phyloP scores from a whole-genome alignment of 768 basidiomycete genomes.

The Pluteus cervinus region DNA sequence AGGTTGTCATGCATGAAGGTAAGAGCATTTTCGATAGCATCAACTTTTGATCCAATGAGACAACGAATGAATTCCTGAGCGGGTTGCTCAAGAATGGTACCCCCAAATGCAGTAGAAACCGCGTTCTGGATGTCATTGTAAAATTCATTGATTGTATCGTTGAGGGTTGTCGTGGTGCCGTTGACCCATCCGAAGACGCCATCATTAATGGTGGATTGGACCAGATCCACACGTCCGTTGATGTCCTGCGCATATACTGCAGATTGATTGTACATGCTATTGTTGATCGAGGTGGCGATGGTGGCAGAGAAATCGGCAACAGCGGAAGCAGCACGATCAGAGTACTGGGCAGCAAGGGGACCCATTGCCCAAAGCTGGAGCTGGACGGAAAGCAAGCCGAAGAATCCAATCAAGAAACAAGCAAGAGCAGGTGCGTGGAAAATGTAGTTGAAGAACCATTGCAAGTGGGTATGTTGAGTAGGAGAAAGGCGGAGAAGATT shows the following conservation, averaged over 20 bases:
- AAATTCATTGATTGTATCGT: conserved; percentile 79
- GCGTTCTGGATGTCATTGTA: conserved; percentile 79
- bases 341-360: conserved; percentile 66
- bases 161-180: conserved; percentile 80
- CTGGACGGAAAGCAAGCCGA: conserved; percentile 82
- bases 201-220: conserved; percentile 77
- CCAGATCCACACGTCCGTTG: conserved; percentile 61
- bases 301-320: conserved; percentile 61
- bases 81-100: conserved; percentile 75
- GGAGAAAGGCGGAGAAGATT: conserved; percentile 48
- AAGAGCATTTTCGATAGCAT: conserved; percentile 78
- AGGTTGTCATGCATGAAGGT: conserved; percentile 92
- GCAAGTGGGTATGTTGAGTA: conserved; percentile 59
- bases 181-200: conserved; percentile 96
- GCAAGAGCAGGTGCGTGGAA: conserved; percentile 89
- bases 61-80: conserved; percentile 86
- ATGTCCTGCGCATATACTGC: conserved; percentile 68
- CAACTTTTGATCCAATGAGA: conserved; percentile 86
- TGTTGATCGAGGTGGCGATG: conserved; percentile 74
- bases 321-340: conserved; percentile 53
- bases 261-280: conserved; percentile 80
- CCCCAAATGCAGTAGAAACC: conserved; percentile 76
- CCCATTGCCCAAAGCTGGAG: conserved; percentile 78
- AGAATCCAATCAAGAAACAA: conserved; percentile 88
- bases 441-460: conserved; percentile 89